Conservation (phyloP, 2,329 filamentous ascomycete genomes). For the Metarhizium sp. region DNA sequence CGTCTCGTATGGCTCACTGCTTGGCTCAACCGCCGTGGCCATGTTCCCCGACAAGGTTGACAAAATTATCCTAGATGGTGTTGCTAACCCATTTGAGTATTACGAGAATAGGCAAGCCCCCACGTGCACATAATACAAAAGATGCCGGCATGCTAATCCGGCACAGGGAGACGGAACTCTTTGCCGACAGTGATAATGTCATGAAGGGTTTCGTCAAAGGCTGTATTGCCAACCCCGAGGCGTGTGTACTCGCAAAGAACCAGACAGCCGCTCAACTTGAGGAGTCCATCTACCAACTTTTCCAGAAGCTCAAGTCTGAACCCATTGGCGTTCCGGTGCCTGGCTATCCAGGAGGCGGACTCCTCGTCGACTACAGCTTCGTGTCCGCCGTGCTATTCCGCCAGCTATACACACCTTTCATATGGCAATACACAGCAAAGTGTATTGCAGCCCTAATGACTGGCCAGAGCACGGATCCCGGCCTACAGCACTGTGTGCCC, state of each 20-base stretch:
- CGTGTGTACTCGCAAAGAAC: conserved; percentile 14
- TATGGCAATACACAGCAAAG: conserved; percentile 2
- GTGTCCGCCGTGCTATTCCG: background rate
- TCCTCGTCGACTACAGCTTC: conserved; percentile 2
- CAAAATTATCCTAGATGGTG: conserved; percentile 22
- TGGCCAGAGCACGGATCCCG: background rate
- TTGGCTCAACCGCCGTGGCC: conserved; percentile 27
- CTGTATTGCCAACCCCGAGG: conserved; percentile 13
- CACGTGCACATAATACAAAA: no score
- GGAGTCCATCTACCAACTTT: conserved; percentile 11
- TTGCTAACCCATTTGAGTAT: conserved; percentile 22
- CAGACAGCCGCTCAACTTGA: conserved; percentile 15
- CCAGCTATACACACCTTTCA: background rate
- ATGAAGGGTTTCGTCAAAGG: conserved; percentile 15
- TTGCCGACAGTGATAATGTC: conserved; percentile 15
- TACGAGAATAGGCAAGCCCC: conserved; percentile 11
- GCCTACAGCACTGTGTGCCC: background rate
- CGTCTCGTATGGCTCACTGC: conserved; percentile 28
- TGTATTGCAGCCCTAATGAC: background rate
- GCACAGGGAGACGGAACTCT: conserved; percentile 15
- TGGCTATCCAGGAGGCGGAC: background rate
- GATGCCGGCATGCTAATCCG: background rate
- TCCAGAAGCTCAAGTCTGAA: conserved; percentile 14
- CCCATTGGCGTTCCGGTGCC: conserved; percentile 9
- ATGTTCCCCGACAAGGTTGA: conserved; percentile 30